Evolutionary conservation across 768 basidiomycete genomes (phyloP), one percentile per base, ranked within the genome.

Genomic region (Tricholoma terreum): DNA sequence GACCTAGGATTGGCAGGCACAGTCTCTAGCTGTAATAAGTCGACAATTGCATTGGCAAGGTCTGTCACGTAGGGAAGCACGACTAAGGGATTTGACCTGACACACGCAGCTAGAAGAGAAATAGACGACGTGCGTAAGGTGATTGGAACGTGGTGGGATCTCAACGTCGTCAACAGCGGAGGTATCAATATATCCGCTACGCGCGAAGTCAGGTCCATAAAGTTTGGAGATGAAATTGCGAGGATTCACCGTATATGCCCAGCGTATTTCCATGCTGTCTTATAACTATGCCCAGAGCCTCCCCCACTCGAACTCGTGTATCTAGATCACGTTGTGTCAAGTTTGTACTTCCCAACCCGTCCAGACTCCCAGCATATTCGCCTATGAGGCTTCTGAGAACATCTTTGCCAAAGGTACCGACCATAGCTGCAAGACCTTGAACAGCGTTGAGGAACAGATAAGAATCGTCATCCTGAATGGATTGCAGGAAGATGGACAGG

Each of bases 391-490:
- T 74, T 55, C 76, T 75, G 7, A 95, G 69, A 11, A 94, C 86
- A 10, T 92, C 87, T 60, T 80, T 82, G 2, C 91, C 92, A 58
- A 86, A 84, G 1, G 77, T 77, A 63, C 94, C 87, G 0, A 89
- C 93, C 82, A 98, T 86, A 4, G 82, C 84, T n/a, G 87, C 83
- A 1, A 98, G 78, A 0, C 95, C 95, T 64, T 94, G 92, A 12
- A 96, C 88, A 0, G 90, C 94, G 66, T 94, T 94, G 52, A 98
- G 75, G 67, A 93, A 98, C 54, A 98, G 85, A 70, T 94, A 98
- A n/a, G 92, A 93, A 65, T 98, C 96, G 36, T 94, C 90, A 59
- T 97, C 94, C 65, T 92, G 89, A 5, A 95, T 72, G 0, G 86
- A 82, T 65, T 91, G 85, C 60, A 95, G 70, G 69, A 98, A 96